Evolutionary conservation across 768 basidiomycete species (phyloP), one percentile per base, ranked within the genome.

Genomic region (Naematelia encephala): DNA sequence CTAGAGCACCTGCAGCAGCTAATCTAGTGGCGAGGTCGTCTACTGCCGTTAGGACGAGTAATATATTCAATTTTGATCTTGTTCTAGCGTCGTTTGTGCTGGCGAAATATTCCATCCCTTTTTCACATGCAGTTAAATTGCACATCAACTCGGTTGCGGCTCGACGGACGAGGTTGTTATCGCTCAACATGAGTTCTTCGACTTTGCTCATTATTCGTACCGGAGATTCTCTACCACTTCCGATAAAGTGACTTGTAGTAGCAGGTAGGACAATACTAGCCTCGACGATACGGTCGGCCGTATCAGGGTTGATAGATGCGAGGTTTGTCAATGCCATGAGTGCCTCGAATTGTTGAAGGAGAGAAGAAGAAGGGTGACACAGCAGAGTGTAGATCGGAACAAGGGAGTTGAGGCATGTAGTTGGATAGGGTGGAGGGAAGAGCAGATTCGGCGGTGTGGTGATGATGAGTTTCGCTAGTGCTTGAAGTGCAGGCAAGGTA

Each of bases 301-400:
- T 75, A 27, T 84, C 82, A 0, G 85, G 79, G 50, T 83, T 84
- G 52, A 89, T 82, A 16, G 91, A 92, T 0, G 94, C 86, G 44
- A 98, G 79, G 74, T 99, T 99, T 5, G 96, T 99, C 53, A 99
- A 81, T 0, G 91, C 93, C 94, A 98, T 97, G 67, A 93, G 81
- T 2, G 86, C 85, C 76, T 99, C 96, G 69, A 99, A 99, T 42
- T 83, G 83, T 70, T 96, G 91, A 4, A 98, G 80, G 29, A 88
- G 82, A 47, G 79, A 86, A 8, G 90, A 83, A 0, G 84, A 82
- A 0, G 84, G 78, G 69, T 88, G 85, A 42, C 84, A 82, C 22
- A 98, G 80, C 56, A 96, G 79, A 26, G 85, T 72, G 8, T 87
- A 83, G 51, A 98, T 80, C 0, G 92, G 92, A 1, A 86, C 83